These are phyloP conservation scores for Aphanocladium album DNA, from an alignment of 2,329 filamentous ascomycete genomes.

Conservation along the genomic window DNA sequence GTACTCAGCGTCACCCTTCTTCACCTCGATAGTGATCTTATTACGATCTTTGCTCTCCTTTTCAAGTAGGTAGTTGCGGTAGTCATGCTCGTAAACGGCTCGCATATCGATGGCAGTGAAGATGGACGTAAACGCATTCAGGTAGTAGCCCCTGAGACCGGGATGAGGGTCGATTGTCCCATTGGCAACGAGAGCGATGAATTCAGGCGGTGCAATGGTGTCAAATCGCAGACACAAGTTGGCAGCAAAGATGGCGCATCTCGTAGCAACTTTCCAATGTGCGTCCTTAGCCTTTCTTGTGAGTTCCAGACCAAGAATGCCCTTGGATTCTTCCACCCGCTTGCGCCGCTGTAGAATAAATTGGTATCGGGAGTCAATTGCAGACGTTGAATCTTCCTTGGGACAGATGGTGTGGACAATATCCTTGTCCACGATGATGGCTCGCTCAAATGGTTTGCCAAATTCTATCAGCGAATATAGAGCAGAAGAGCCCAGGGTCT, in stretches of 20 bases:
- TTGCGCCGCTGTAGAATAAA: constrained; percentile 70
- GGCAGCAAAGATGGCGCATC: constrained; percentile 84
- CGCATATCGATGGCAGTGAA: constrained; percentile 87
- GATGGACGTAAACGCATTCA: constrained; percentile 67
- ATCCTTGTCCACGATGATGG: constrained; percentile 73
- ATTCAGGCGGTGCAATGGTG: constrained; percentile 71
- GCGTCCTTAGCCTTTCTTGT: constrained; percentile 70
- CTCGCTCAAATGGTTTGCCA: constrained; percentile 78
- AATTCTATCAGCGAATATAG: constrained; percentile 88
- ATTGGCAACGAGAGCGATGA: constrained; percentile 75
- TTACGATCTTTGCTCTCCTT: constrained; percentile 68
- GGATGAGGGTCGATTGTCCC: constrained; percentile 91
- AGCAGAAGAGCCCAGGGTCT: constrained; percentile 76
- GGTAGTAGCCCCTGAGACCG: constrained; percentile 73
- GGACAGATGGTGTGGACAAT: constrained; percentile 70
- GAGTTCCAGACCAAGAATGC: constrained; percentile 72
- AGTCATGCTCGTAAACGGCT: constrained; percentile 79
- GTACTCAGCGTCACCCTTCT: constrained; percentile 69
- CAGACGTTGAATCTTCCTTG: constrained; percentile 53
- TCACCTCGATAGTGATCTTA: constrained; percentile 67
- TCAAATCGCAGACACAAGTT: constrained; percentile 92
- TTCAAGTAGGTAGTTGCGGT: constrained; percentile 79
- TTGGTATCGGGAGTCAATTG: constrained; percentile 57
- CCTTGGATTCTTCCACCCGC: constrained; percentile 79
- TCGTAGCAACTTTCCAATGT: constrained; percentile 93